Percentiles rank a stretch among this genome's conserved stretches.
Conservation (phyloP, 805 yeast species). For the Monosporozyma solicola region DNA sequence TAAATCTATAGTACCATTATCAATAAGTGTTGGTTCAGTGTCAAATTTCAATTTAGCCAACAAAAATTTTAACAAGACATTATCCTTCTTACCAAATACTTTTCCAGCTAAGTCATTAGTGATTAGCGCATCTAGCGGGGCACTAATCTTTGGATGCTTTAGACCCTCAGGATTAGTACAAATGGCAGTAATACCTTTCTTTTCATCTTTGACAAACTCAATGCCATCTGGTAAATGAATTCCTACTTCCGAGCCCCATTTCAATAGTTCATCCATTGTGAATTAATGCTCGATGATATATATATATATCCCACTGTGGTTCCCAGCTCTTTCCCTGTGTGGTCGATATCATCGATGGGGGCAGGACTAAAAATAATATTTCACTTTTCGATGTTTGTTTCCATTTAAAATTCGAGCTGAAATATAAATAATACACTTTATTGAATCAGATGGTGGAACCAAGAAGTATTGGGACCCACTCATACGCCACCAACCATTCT, state of each 20-base stretch:
- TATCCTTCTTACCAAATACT: slow-evolving; percentile 22
- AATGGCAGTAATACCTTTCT: slow-evolving; percentile 33
- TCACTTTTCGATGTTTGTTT: not conserved
- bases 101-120: slow-evolving; percentile 16
- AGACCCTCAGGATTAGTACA: slow-evolving; percentile 18
- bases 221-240: slow-evolving; percentile 27
- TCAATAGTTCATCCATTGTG: slow-evolving; percentile 8
- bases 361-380: not conserved
- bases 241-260: slow-evolving; percentile 36
- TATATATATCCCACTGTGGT: not conserved
- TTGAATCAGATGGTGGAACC: no score
- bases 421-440: not conserved
- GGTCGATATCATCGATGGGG: not conserved
- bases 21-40: slow-evolving; percentile 7
- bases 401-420: not conserved
- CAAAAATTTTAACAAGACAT: slow-evolving; percentile 32
- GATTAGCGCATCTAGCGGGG: slow-evolving; percentile 29
- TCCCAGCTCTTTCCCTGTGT: not conserved
- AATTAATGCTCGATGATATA: not conserved
- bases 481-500: not conserved
- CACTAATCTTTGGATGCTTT: slow-evolving; percentile 17
- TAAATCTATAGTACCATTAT: slow-evolving; percentile 1
- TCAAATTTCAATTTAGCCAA: slow-evolving; percentile 37
- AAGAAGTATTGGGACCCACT: not conserved
- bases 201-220: slow-evolving; percentile 26